Evolutionary conservation across 495 filamentous ascomycete species (phyloP), one percentile per base, ranked within the genome.

Genomic region (Lineolata rhizophorae): DNA sequence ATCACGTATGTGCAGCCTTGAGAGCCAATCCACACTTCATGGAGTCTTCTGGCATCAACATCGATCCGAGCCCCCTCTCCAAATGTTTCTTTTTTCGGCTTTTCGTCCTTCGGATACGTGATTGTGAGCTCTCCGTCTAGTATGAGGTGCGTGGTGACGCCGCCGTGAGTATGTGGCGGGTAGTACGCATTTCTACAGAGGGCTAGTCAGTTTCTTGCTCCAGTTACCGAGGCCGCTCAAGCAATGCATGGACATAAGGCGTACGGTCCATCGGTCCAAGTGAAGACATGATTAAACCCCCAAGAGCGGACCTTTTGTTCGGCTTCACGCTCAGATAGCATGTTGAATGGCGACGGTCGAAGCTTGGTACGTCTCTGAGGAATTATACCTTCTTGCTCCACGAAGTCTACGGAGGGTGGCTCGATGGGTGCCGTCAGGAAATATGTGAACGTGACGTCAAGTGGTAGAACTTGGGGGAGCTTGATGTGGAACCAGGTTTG

Each of bases 1-100:
- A 87, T 81, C 14, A 85, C 75, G 57, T 80, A 82, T 24, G 76
- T 81, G 53, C 81, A 90, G 0, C 81, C 81, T 33, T 71, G 58
- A 1, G 47, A 24, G 0, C 81, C 79, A 40, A 84, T 70, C 81
- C 79, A 87, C 13, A 87, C 78, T 58, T 87, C 80, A 53, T 87
- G 81, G 6, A 67, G 35, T 27, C 67, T 64, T 0, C 61, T 60
- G 1, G 75, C 72, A 5, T 72, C 73, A 2, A 90, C 77, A 53
- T 85, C 78, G n/a, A 87, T 47, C 34, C 80, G 56, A 10, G 61
- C 65, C 0, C 79, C 80, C 2, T 58, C 57, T 0, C 64, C 62
- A 45, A 75, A 78, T 2, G 70, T 81, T 47, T 67, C 65, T 51
- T 72, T 80, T 36, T 48, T 62, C 0, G 58, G 57, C 18, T 45